Percentiles rank a stretch among this genome's conserved stretches.
These are phyloP conservation scores for Dillenia suffruticosa DNA, from an alignment of 164 flowering plant genomes.

Conservation along the genomic window DNA sequence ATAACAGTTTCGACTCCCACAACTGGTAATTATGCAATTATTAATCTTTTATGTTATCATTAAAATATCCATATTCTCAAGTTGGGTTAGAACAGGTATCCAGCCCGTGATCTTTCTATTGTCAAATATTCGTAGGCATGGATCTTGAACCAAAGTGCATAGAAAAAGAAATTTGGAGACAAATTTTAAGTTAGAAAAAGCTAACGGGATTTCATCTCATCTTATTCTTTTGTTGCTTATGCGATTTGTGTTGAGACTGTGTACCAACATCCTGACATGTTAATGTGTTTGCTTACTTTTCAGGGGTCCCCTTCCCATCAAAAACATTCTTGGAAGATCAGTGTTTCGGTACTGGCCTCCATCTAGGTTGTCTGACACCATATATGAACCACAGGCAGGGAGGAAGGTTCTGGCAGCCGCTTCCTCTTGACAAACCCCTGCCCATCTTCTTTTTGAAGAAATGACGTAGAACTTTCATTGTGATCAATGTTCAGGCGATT, in stretches of 20 bases:
- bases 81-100: too few species aligned
- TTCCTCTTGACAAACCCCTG: conserved; percentile 3
- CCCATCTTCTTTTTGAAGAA: too few species aligned
- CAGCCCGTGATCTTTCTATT: too few species aligned
- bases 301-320: conserved; percentile 97
- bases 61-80: neutral
- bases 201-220: neutral
- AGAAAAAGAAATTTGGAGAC: neutral
- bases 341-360: conserved; percentile 95
- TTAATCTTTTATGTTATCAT: neutral
- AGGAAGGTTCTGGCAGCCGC: conserved; percentile 35
- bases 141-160: too few species aligned
- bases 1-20: conserved; percentile 93
- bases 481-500: too few species aligned
- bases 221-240: neutral
- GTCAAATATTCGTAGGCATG: too few species aligned
- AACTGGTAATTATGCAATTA: conserved; percentile 52
- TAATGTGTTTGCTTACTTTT: conserved; percentile 12
- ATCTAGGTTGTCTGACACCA: conserved; percentile 47
- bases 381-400: conserved; percentile 25
- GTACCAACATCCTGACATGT: neutral
- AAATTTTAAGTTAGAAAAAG: neutral
- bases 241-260: neutral
- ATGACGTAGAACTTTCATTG: too few species aligned
- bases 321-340: conserved; percentile 87